Evolutionary conservation across 2,329 filamentous ascomycete genomes (phyloP).

Genomic region (Botrytis pseudocinerea): DNA sequence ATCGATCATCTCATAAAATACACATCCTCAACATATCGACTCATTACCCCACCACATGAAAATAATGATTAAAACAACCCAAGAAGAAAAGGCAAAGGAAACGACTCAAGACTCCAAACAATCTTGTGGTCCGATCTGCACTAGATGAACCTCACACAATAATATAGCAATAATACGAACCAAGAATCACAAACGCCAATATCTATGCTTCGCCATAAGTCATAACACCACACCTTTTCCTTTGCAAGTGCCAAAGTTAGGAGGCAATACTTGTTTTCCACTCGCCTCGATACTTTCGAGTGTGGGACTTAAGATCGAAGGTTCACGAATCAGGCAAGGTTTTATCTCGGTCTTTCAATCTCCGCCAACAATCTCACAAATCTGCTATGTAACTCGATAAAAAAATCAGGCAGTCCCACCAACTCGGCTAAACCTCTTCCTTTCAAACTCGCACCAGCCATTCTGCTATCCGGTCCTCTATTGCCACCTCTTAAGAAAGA

Average conservation of each 20-base stretch:
- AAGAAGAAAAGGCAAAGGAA: not conserved
- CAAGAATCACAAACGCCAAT: conserved; percentile 15
- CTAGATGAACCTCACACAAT: conserved; percentile 17
- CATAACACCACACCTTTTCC: not conserved
- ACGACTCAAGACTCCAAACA: conserved; percentile 1
- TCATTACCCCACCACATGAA: not conserved
- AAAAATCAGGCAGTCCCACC: conserved; percentile 66
- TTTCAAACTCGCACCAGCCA: conserved; percentile 54
- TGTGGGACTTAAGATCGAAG: not conserved
- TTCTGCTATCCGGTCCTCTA: conserved; percentile 34
- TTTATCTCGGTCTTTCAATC: conserved; percentile 42
- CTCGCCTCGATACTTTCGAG: not conserved
- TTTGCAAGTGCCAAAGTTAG: not conserved
- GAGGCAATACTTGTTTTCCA: not conserved
- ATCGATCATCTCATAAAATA: not conserved
- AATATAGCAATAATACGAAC: not conserved
- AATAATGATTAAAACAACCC: not conserved
- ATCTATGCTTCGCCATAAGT: not conserved
- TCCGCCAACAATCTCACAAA: conserved; percentile 65
- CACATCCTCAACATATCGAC: not conserved
- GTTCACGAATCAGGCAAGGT: not conserved
- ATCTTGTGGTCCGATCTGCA: conserved; percentile 17
- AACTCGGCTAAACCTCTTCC: conserved; percentile 65
- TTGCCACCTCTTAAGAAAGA: conserved; percentile 37
- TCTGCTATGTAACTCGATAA: conserved; percentile 63